Conservation (phyloP, 106 monocot species). For the Allium fistulosum region DNA sequence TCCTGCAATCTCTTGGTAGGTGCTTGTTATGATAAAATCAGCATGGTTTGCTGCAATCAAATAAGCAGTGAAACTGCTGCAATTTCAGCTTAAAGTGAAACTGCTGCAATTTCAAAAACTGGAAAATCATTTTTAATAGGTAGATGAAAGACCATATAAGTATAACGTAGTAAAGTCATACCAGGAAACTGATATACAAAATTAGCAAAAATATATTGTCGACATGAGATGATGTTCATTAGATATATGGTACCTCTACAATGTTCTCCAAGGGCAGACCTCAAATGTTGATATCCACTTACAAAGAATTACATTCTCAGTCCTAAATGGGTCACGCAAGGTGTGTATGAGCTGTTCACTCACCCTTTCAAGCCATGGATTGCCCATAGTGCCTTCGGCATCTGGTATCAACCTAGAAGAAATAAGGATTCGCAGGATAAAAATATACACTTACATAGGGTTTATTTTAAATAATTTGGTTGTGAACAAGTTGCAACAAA, state of each 20-base stretch:
- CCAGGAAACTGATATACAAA: too few species aligned
- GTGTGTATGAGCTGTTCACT: constrained; percentile 71
- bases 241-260: constrained; percentile 57
- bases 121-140: too few species aligned
- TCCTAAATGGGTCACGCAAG: constrained; percentile 78
- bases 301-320: constrained; percentile 63
- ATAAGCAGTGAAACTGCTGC: constrained; percentile 88
- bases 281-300: constrained; percentile 99
- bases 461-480: too few species aligned
- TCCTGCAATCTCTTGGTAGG: constrained; percentile 98
- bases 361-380: constrained; percentile 83
- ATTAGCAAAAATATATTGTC: too few species aligned
- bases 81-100: constrained; percentile 21
- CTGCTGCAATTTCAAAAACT: too few species aligned
- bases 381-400: constrained; percentile 83
- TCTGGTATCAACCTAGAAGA: constrained; percentile 69
- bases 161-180: background rate
- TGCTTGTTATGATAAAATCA: constrained; percentile 97
- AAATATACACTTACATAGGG: too few species aligned
- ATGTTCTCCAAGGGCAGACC: constrained; percentile 94
- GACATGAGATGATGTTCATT: too few species aligned
- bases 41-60: constrained; percentile 90
- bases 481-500: too few species aligned
- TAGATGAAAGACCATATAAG: too few species aligned
- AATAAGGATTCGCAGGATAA: constrained; percentile 25